Percentiles rank a stretch among this genome's conserved stretches.
These are phyloP conservation scores for Usnea hakonensis DNA, from an alignment of 495 filamentous ascomycete genomes.

Conservation along the genomic window DNA sequence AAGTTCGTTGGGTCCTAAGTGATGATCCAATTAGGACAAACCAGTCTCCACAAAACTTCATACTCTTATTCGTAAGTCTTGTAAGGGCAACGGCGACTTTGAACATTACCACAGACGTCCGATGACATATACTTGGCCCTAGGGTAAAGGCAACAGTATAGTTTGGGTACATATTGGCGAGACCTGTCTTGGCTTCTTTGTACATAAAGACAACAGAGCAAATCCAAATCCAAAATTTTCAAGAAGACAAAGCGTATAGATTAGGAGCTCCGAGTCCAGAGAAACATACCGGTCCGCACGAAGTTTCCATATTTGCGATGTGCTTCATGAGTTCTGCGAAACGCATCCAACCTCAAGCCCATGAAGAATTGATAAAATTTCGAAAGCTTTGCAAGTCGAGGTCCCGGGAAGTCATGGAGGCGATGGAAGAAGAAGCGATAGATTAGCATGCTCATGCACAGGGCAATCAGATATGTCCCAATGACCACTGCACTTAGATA, in stretches of 20 bases:
- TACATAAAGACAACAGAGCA: no score
- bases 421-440: slow-evolving; percentile 34
- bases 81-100: background rate
- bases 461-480: slow-evolving; percentile 25
- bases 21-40: background rate
- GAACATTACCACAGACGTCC: background rate
- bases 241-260: background rate
- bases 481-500: slow-evolving; percentile 1
- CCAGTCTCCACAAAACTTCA: background rate
- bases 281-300: slow-evolving; percentile 24
- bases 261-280: background rate
- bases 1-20: slow-evolving; percentile 26
- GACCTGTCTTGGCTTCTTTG: no score
- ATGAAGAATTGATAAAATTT: slow-evolving; percentile 26
- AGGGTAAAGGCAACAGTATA: background rate
- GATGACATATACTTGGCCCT: background rate
- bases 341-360: slow-evolving; percentile 26
- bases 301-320: slow-evolving; percentile 42
- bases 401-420: slow-evolving; percentile 34
- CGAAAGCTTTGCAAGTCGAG: slow-evolving; percentile 31
- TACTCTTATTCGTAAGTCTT: background rate
- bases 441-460: slow-evolving; percentile 32
- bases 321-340: slow-evolving; percentile 30
- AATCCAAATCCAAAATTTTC: background rate
- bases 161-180: background rate